Conservation (phyloP, 306 rosid species). For the Castanopsis chinensis region DNA sequence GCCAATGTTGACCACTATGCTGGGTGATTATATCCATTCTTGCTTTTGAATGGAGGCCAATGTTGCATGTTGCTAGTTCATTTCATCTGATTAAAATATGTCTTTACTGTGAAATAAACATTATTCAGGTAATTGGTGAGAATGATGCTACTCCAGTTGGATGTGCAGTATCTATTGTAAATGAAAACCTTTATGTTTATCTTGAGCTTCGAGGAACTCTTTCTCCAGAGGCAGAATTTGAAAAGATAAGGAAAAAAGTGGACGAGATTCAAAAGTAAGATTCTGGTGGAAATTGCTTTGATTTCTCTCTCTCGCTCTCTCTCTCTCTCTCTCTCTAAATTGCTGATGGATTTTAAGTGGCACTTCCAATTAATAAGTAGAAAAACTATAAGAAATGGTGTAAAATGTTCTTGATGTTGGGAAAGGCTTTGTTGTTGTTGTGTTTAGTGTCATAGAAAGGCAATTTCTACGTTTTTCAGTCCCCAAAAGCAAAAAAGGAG, state of each 20-base stretch:
- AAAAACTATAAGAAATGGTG: too few species aligned
- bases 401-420: too few species aligned
- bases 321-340: neutral
- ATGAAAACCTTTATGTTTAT: conserved; percentile 45
- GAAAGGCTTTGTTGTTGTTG: too few species aligned
- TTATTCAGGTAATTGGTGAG: conserved; percentile 36
- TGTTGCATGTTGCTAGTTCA: neutral
- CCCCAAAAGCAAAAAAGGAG: too few species aligned
- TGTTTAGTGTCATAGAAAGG: too few species aligned
- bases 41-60: neutral
- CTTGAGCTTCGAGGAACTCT: conserved; percentile 41
- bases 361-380: too few species aligned
- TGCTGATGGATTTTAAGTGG: neutral
- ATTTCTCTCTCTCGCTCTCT: neutral
- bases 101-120: neutral
- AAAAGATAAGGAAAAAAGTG: conserved; percentile 41
- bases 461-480: too few species aligned
- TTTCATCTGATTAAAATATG: neutral
- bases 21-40: neutral
- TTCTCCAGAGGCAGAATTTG: conserved; percentile 47
- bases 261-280: conserved; percentile 47
- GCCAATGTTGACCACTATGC: neutral
- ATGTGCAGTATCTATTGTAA: conserved; percentile 42
- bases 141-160: conserved; percentile 41
- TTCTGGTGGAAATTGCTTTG: neutral